These are phyloP conservation scores for Protomyces macrosporus DNA, from an alignment of 1,139 yeast species.

Conservation along the genomic window DNA sequence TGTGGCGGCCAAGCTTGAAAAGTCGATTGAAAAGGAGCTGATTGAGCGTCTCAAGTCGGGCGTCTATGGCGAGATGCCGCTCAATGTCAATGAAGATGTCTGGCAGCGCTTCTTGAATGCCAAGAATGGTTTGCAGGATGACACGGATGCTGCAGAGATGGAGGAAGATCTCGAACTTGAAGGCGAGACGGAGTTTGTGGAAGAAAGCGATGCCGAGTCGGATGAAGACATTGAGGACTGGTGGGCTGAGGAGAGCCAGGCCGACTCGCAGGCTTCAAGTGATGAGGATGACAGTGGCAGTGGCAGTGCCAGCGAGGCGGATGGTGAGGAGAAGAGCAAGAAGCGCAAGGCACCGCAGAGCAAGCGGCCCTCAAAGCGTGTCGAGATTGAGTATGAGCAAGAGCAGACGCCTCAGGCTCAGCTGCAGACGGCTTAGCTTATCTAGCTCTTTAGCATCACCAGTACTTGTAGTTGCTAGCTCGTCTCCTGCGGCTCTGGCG, in stretches of 20 bases:
- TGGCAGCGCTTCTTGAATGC: constrained; percentile 89
- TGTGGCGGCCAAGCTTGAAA: constrained; percentile 93
- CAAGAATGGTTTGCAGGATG: constrained; percentile 57
- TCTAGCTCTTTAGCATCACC: not conserved
- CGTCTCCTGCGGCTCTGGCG: too few species aligned
- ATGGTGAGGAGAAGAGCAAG: constrained; percentile 20
- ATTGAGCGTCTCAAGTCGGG: constrained; percentile 93
- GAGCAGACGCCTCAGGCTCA: constrained; percentile 7
- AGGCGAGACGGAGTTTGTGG: constrained; percentile 24
- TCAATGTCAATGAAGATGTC: constrained; percentile 89
- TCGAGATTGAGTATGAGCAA: constrained; percentile 28
- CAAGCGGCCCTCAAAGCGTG: constrained; percentile 11
- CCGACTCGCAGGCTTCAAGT: not conserved
- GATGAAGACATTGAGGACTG: constrained; percentile 28
- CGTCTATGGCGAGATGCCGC: constrained; percentile 95
- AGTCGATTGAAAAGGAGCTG: constrained; percentile 90
- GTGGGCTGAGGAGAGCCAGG: constrained; percentile 17
- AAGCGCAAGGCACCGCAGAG: constrained; percentile 15
- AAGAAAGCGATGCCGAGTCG: constrained; percentile 21
- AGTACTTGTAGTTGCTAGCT: too few species aligned
- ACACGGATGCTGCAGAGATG: constrained; percentile 59
- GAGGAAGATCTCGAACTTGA: constrained; percentile 46
- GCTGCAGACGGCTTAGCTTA: not conserved
- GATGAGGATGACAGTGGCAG: constrained; percentile 6
- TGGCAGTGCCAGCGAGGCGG: constrained; percentile 15